Evolutionary conservation across 2,329 filamentous ascomycete species (phyloP).

Genomic region (Sporothrix humicola): DNA sequence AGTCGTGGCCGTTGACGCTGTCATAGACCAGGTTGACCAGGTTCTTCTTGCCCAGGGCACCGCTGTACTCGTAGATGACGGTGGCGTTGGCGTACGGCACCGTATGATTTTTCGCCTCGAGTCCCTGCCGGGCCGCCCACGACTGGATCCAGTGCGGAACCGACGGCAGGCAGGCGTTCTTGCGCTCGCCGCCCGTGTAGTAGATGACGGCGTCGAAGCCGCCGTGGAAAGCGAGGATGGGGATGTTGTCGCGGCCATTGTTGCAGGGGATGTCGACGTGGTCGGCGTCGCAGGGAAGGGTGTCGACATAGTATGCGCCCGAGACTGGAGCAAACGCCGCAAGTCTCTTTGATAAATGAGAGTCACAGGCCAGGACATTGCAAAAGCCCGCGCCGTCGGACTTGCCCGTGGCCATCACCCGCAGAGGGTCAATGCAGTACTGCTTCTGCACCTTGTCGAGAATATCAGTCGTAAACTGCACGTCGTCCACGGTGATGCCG

Average conservation of each 20-base stretch:
- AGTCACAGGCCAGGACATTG: constrained; percentile 21
- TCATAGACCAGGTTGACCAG: constrained; percentile 23
- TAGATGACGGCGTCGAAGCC: neutral
- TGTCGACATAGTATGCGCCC: constrained; percentile 23
- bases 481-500: neutral
- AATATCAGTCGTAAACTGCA: constrained; percentile 4
- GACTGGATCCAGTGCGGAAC: constrained; percentile 22
- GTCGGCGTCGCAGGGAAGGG: constrained; percentile 19
- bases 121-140: constrained; percentile 3
- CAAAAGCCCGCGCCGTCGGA: constrained; percentile 20
- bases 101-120: neutral
- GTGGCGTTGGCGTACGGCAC: neutral
- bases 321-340: constrained; percentile 22
- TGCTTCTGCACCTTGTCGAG: neutral
- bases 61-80: constrained; percentile 21
- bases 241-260: neutral
- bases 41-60: neutral
- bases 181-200: constrained; percentile 20
- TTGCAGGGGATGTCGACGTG: neutral
- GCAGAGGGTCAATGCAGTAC: constrained; percentile 12
- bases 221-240: constrained; percentile 23
- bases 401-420: constrained; percentile 24
- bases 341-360: too few species aligned
- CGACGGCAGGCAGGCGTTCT: constrained; percentile 20
- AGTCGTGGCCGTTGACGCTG: constrained; percentile 25